A percentile compares a stretch with the other conserved stretches of the same genome.
phyloP scores from a whole-genome alignment of 2,329 filamentous ascomycete genomes.

The Beauveria varroae region DNA sequence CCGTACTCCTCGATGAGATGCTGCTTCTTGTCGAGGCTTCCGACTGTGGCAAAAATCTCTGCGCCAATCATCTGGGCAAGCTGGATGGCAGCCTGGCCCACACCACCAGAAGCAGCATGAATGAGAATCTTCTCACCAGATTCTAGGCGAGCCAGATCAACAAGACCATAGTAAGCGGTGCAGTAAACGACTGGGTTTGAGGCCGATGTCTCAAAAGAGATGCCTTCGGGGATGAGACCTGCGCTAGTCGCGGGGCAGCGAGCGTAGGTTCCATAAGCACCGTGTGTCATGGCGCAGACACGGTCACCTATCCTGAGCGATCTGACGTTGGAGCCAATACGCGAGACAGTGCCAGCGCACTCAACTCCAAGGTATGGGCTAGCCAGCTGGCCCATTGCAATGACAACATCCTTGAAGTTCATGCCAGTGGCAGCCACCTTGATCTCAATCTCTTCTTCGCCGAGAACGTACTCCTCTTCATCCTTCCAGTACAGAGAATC shows the following conservation, averaged over 20 bases:
- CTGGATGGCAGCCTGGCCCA: slow-evolving; percentile 33
- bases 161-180: slow-evolving; percentile 34
- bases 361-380: slow-evolving; percentile 32
- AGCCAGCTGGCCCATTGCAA: slow-evolving; percentile 31
- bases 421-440: slow-evolving; percentile 35
- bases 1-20: slow-evolving; percentile 29
- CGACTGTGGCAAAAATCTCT: slow-evolving; percentile 35
- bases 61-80: slow-evolving; percentile 31
- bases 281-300: slow-evolving; percentile 47
- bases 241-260: slow-evolving; percentile 26
- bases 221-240: slow-evolving; percentile 28
- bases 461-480: slow-evolving; percentile 21
- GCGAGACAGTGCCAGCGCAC: slow-evolving; percentile 30
- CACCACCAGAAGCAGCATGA: slow-evolving; percentile 30
- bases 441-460: slow-evolving; percentile 32
- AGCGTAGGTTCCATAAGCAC: slow-evolving; percentile 27
- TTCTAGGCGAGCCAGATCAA: slow-evolving; percentile 30
- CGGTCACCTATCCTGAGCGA: slow-evolving; percentile 62
- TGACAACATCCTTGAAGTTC: slow-evolving; percentile 40
- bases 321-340: slow-evolving; percentile 53
- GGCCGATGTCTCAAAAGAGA: slow-evolving; percentile 31
- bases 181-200: slow-evolving; percentile 32
- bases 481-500: slow-evolving; percentile 35
- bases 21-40: slow-evolving; percentile 29
- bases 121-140: slow-evolving; percentile 32